Conservation (phyloP, 176 grass and related monocot genomes). For the Canna indica region DNA sequence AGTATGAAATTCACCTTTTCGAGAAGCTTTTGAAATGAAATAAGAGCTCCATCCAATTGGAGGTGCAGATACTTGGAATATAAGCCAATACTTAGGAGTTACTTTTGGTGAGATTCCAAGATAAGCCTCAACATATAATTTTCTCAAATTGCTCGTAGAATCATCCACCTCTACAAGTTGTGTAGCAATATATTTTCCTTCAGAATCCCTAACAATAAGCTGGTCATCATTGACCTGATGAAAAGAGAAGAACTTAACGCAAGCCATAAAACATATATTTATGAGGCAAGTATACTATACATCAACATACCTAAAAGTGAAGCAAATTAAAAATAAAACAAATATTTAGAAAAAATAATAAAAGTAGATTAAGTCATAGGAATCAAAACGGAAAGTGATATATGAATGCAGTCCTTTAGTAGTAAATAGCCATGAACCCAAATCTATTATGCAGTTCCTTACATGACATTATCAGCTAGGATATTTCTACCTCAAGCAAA, state of each 20-base stretch:
- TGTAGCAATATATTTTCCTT: conserved; percentile 51
- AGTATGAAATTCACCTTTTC: conserved; percentile 37
- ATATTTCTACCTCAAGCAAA: too few species aligned
- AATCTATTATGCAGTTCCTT: too few species aligned
- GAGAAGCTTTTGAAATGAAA: conserved; percentile 38
- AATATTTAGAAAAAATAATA: background rate
- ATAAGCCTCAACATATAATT: conserved; percentile 79
- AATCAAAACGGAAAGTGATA: background rate
- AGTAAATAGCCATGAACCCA: too few species aligned
- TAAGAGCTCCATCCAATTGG: conserved; percentile 92
- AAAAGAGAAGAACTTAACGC: conserved; percentile 4
- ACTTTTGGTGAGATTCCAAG: conserved; percentile 50
- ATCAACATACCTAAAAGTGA: background rate
- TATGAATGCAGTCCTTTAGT: too few species aligned
- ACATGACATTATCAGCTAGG: too few species aligned
- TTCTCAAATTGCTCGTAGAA: conserved; percentile 49
- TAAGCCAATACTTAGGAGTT: conserved; percentile 68
- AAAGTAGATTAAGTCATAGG: background rate
- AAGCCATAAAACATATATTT: conserved; percentile 2
- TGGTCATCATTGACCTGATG: conserved; percentile 67
- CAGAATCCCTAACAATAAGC: conserved; percentile 49
- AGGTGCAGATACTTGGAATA: conserved; percentile 69
- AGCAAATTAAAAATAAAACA: conserved; percentile 6
- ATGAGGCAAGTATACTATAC: background rate
- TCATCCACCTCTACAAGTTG: conserved; percentile 74